Conservation (phyloP, 805 yeast genomes). For the Helenozyma rhizophorensis region DNA sequence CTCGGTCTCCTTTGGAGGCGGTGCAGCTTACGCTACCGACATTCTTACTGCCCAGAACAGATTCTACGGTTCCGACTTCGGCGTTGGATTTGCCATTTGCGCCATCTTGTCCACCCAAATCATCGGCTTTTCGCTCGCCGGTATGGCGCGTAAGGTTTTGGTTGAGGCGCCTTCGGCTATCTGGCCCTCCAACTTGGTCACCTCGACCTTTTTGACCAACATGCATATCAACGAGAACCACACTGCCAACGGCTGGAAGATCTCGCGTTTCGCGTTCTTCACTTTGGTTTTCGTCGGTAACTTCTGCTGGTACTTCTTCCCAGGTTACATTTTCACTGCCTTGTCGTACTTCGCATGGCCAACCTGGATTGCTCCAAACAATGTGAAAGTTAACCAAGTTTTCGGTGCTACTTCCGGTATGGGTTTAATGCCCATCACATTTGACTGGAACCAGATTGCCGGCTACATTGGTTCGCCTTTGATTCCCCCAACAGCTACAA, state of each 20-base stretch:
- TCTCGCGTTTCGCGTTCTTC: constrained; percentile 19
- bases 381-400: constrained; percentile 56
- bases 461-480: constrained; percentile 58
- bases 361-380: constrained; percentile 62
- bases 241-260: constrained; percentile 57
- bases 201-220: constrained; percentile 51
- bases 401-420: constrained; percentile 62
- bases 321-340: constrained; percentile 47
- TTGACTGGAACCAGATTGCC: constrained; percentile 65
- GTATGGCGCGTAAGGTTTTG: constrained; percentile 53
- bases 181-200: constrained; percentile 68
- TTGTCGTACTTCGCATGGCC: constrained; percentile 60
- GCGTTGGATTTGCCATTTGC: constrained; percentile 53
- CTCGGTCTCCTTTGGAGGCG: constrained; percentile 35
- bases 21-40: constrained; percentile 56
- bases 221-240: constrained; percentile 49
- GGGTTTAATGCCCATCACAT: constrained; percentile 61
- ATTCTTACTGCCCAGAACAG: constrained; percentile 48
- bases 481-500: constrained; percentile 55
- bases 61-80: constrained; percentile 43
- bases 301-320: constrained; percentile 8
- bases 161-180: constrained; percentile 63
- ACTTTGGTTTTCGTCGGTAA: constrained; percentile 1
- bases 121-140: constrained; percentile 67
- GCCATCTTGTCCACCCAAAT: constrained; percentile 54